Conservation (phyloP, 202 grass and related monocot species). For the Alloteropsis angusta region DNA sequence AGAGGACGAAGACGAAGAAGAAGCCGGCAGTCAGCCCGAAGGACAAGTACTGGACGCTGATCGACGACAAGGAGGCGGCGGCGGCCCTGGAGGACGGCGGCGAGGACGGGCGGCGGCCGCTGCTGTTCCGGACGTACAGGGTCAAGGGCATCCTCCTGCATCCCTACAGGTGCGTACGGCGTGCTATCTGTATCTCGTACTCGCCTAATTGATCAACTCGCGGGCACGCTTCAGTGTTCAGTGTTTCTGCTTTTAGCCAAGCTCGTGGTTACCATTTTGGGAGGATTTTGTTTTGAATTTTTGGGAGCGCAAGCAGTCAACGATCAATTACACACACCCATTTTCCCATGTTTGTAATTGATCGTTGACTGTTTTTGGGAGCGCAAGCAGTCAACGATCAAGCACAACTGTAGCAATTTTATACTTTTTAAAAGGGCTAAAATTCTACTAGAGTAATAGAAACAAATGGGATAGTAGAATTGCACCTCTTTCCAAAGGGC, state of each 20-base stretch:
- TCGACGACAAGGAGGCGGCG: conserved; percentile 21
- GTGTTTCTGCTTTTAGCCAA: neutral
- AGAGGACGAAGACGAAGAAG: neutral
- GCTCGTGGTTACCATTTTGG: neutral
- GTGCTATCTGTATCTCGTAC: too few relatives aligned
- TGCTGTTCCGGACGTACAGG: conserved; percentile 40
- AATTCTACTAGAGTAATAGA: neutral
- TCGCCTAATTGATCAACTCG: neutral
- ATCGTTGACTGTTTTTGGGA: too few relatives aligned
- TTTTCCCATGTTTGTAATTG: too few relatives aligned
- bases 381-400: neutral
- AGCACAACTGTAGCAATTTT: too few relatives aligned
- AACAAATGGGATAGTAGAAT: neutral
- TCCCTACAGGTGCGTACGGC: conserved; percentile 17
- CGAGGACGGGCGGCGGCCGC: conserved; percentile 33
- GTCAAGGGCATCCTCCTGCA: conserved; percentile 31
- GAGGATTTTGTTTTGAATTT: too few relatives aligned
- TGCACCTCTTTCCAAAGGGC: neutral
- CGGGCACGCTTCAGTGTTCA: neutral
- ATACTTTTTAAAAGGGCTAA: neutral
- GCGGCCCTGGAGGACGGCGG: conserved; percentile 20
- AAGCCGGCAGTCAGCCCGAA: neutral
- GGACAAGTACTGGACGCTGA: conserved; percentile 39
- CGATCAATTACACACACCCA: neutral
- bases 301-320: neutral